Base-by-base conservation (phyloP, 108 stramenopile species). In the Mediolabrus comicus region DNA sequence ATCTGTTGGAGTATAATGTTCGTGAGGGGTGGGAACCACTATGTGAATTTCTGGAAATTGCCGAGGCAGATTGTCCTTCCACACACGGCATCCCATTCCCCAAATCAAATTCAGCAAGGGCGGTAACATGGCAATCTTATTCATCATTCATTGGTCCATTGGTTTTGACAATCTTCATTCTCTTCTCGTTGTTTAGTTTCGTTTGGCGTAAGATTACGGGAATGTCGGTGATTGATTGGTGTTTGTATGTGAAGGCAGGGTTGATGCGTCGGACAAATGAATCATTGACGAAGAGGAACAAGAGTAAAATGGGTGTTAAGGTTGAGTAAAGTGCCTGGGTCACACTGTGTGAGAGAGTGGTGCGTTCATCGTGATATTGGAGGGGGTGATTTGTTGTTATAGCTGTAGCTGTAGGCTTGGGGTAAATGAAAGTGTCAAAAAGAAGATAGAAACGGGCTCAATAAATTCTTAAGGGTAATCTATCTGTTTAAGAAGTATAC, bases 11-110 rank as follows among this genome's bases (percentile, higher is more conserved):
- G 61, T 92, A 87, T 61, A 81, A 84, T 55, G 87, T 92, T 19
- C 81, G 82, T 54, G 62, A 87, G 31, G 91, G 87, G 36, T 92
- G 88, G 87, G 78, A 86, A 33, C 91, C 91, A n/a, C 62, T 92
- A 2, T 92, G 91, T 46, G 28, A 75, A 17, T 92, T 92, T 69
- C 65, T 92, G 58, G 81, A 92, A 27, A 80, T 92, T 39, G 26
- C 67, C 9, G 49, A 65, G 1, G 35, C 35, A 3, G 51, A 74
- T 13, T 92, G 91, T 74, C 91, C 91, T 1, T 81, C 75, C 11
- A 67, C 72, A 6, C 71, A 54, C 7, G 75, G 67, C 12, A 62
- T 77, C 25, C 86, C 87, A 6, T 89, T 89, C 51, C 91, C 91
- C 41, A 89, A 87, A 62, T 83, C 85, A 32, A 92, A 89, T 63